Evolutionary conservation across 1,139 yeast genomes (phyloP).

Genomic region (Debaryomyces psychrophilus): DNA sequence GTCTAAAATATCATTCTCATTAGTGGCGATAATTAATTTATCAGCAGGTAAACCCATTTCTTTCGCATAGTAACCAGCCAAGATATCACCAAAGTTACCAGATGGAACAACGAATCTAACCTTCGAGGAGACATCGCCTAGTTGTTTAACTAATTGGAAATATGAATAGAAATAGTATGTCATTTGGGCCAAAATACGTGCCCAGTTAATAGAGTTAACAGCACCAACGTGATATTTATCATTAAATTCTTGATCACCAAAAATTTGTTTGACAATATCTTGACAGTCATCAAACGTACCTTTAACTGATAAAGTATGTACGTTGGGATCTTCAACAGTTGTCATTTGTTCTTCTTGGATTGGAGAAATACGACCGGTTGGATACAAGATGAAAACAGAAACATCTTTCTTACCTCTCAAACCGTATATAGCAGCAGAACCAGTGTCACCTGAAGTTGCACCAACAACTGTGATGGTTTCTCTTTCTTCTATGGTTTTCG

Average conservation of each 20-base stretch:
- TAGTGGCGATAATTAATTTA: constrained; percentile 88
- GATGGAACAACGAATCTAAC: constrained; percentile 93
- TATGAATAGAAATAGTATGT: constrained; percentile 93
- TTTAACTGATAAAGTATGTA: constrained; percentile 90
- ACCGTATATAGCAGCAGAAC: constrained; percentile 98
- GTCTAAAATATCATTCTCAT: constrained; percentile 90
- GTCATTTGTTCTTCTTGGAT: constrained; percentile 99
- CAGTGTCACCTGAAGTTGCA: constrained; percentile 99
- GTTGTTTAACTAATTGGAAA: constrained; percentile 64
- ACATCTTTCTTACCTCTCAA: constrained; percentile 95
- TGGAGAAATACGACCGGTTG: constrained; percentile 96
- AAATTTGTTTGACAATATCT: constrained; percentile 89
- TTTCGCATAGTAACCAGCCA: constrained; percentile 94
- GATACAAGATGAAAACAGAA: constrained; percentile 91
- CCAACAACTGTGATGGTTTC: constrained; percentile 94
- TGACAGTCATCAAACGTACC: constrained; percentile 99
- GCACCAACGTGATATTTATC: constrained; percentile 93
- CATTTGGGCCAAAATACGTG: constrained; percentile 95
- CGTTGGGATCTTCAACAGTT: constrained; percentile 90
- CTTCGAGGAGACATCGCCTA: constrained; percentile 38
- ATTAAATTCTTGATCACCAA: constrained; percentile 88
- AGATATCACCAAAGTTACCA: constrained; percentile 96
- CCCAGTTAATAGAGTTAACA: constrained; percentile 98
- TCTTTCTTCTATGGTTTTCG: constrained; percentile 59
- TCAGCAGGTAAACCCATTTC: constrained; percentile 94